Base-by-base conservation (phyloP, 768 basidiomycete species). In the Tylopilus sp. region DNA sequence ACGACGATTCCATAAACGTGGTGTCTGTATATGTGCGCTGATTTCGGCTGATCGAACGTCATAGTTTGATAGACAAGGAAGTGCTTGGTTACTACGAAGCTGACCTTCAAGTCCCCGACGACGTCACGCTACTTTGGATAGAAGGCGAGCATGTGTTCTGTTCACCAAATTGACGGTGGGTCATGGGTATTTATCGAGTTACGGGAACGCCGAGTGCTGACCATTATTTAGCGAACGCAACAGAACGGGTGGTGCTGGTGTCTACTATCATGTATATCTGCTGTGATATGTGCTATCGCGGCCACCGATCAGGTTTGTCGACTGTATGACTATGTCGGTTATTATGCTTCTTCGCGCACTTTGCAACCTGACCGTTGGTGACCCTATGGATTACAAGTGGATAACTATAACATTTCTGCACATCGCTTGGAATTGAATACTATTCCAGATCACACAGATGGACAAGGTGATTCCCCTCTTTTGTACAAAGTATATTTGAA, bases 221-320 rank as follows among this genome's bases (percentile, higher is more conserved):
- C 41, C 47, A 10, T 3, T 49, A 13, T 50, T 50, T 28, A 42
- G 4, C n/a, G 47, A 33, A 25, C 40, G 20, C 38, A 39, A 39
- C 38, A 38, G 41, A 43, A 49, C 41, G 25, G 47, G 47, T n/a
- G 41, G 41, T 25, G 22, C 47, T 43, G 47, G 41, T 36, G 41
- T 44, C 52, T 49, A 38, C 47, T 45, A 40, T 9, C 36, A 36
- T 9, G 36, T 21, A 39, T 38, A 18, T 38, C n/a, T 18, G 7
- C n/a, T 18, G 9, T 20, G n/a, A 6, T 35, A 6, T 35, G 15
- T 17, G 33, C 7, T 17, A 35, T 18, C 18, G 36, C 20, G n/a
- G 36, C 11, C n/a, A 10, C 36, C 20, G 17, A 38, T 9, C 18
- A 10, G 9, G 20, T 18, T 10, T 18, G 36, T 38, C 6, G 35